Conservation (phyloP, 495 filamentous ascomycete species). For the Tuber borchii region DNA sequence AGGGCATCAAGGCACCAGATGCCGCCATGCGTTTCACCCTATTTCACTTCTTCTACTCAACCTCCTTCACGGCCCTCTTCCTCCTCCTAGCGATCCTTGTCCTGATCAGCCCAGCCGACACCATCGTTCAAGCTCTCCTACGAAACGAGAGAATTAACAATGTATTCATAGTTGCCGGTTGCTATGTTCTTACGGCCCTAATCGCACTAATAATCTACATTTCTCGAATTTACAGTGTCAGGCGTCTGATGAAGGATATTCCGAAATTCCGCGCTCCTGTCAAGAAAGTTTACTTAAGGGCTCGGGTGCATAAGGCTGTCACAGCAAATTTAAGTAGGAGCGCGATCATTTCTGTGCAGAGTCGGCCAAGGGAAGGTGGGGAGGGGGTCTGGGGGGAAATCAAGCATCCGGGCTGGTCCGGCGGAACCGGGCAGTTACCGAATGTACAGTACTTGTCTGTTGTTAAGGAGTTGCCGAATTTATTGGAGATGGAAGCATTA, state of each 20-base stretch:
- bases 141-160: conserved; percentile 59
- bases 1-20: conserved; percentile 16
- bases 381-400: conserved; percentile 46
- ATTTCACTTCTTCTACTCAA: conserved; percentile 74
- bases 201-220: conserved; percentile 72
- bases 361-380: conserved; percentile 50
- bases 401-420: conserved; percentile 79
- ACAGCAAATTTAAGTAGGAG: conserved; percentile 63
- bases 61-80: conserved; percentile 70
- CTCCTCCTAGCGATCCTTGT: conserved; percentile 65
- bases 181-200: conserved; percentile 67
- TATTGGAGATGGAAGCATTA: conserved; percentile 92
- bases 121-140: conserved; percentile 67
- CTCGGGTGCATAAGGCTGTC: conserved; percentile 68
- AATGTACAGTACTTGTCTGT: conserved; percentile 74
- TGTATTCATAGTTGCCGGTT: conserved; percentile 74
- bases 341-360: conserved; percentile 72
- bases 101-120: conserved; percentile 73
- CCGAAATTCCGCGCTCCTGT: conserved; percentile 77
- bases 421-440: conserved; percentile 59
- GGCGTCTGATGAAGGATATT: conserved; percentile 68
- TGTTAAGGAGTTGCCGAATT: conserved; percentile 77
- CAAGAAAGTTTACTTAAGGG: conserved; percentile 68
- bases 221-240: conserved; percentile 79
- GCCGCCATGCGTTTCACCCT: conserved; percentile 42